Conservation (phyloP, 2,329 filamentous ascomycete genomes). For the Fusarium tanahbumbuense region DNA sequence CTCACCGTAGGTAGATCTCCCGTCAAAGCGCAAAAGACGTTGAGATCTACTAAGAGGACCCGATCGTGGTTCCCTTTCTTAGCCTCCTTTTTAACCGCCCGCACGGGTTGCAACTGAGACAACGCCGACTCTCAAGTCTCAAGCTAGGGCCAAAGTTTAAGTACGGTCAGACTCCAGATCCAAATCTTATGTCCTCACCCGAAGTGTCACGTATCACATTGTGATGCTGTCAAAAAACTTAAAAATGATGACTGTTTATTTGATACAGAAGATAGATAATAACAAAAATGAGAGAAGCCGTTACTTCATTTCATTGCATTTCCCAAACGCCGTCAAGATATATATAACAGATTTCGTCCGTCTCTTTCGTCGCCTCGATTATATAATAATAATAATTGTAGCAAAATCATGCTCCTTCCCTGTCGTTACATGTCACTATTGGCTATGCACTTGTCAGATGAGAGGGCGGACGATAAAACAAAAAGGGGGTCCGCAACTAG, state of each 20-base stretch:
- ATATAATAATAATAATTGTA: constrained; percentile 2
- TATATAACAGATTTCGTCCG: constrained; percentile 5
- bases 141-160: background rate
- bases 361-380: constrained; percentile 8
- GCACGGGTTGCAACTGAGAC: constrained; percentile 9
- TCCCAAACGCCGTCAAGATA: constrained; percentile 24
- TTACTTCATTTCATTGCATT: constrained; percentile 26
- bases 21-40: constrained; percentile 20
- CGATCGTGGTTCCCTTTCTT: background rate
- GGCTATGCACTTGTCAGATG: constrained; percentile 33
- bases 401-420: constrained; percentile 31
- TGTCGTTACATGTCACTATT: constrained; percentile 45
- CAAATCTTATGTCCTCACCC: constrained; percentile 1
- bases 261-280: background rate
- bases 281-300: constrained; percentile 9
- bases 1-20: constrained; percentile 20
- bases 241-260: constrained; percentile 33
- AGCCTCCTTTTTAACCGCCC: background rate
- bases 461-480: constrained; percentile 21
- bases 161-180: background rate
- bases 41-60: background rate
- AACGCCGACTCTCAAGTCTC: background rate
- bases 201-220: constrained; percentile 33
- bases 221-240: background rate
- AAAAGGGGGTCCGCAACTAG: constrained; percentile 3